A percentile compares a stretch with the other conserved stretches of the same genome.
phyloP scores from a whole-genome alignment of 1,284 basidiomycete genomes.

The Tilletiopsis washingtonensis region DNA sequence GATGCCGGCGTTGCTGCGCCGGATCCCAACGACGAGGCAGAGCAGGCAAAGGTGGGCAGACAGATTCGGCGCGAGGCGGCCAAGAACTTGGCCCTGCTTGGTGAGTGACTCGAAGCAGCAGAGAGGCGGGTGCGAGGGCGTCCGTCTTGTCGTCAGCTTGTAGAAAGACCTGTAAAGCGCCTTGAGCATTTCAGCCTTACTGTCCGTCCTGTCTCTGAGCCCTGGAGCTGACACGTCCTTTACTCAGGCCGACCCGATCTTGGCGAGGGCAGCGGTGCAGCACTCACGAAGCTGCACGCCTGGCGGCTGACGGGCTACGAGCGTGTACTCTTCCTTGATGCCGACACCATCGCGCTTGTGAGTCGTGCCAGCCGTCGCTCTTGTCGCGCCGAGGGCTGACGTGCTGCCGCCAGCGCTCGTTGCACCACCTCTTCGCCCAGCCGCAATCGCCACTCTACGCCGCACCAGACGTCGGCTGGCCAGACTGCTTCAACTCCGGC shows the following conservation, averaged over 20 bases:
- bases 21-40: background rate
- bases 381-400: background rate
- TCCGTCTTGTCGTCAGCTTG: too few species aligned
- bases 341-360: conserved; percentile 82
- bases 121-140: background rate
- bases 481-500: conserved; percentile 96
- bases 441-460: conserved; percentile 57
- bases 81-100: conserved; percentile 67
- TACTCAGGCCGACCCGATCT: conserved; percentile 73
- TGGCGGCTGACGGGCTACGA: conserved; percentile 81
- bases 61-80: conserved; percentile 48
- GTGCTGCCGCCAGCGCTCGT: conserved; percentile 13
- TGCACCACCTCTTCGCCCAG: conserved; percentile 32
- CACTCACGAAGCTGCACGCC: conserved; percentile 89
- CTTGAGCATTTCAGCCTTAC: too few species aligned
- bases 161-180: too few species aligned
- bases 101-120: conserved; percentile 54
- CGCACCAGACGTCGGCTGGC: conserved; percentile 93
- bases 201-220: too few species aligned
- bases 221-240: conserved; percentile 3
- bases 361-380: conserved; percentile 46
- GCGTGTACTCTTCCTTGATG: conserved; percentile 89
- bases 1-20: conserved; percentile 15
- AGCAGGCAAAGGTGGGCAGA: background rate
- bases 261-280: conserved; percentile 53